Percentiles rank a stretch among this genome's conserved stretches.
phyloP scores from a whole-genome alignment of 2,329 filamentous ascomycete genomes.

The Ophiostoma populinum region DNA sequence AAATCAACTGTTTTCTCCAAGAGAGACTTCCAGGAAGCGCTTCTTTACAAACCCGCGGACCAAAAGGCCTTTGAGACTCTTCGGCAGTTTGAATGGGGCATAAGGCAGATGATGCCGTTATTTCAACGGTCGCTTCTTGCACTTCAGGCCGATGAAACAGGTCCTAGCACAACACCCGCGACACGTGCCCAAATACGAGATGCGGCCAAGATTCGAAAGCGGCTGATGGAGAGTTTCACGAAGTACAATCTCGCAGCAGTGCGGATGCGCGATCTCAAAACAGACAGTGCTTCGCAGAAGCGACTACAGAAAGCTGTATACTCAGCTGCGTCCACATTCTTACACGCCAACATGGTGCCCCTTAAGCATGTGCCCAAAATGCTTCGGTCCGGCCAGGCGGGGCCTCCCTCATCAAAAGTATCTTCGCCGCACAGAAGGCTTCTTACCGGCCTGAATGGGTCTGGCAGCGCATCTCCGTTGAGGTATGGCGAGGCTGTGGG shows the following conservation, averaged over 20 bases:
- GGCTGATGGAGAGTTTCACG: slow-evolving; percentile 72
- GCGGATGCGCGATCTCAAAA: slow-evolving; percentile 62
- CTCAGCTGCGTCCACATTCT: slow-evolving; percentile 61
- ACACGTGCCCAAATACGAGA: slow-evolving; percentile 58
- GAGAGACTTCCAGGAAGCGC: slow-evolving; percentile 59
- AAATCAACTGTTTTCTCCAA: slow-evolving; percentile 43
- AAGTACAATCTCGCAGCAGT: slow-evolving; percentile 75
- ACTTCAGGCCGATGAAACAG: slow-evolving; percentile 37
- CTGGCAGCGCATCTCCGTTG: slow-evolving; percentile 19
- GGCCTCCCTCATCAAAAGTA: slow-evolving; percentile 10
- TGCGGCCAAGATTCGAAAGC: slow-evolving; percentile 75
- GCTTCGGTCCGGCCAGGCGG: slow-evolving; percentile 28
- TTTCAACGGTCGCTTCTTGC: slow-evolving; percentile 64
- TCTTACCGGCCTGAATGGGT: slow-evolving; percentile 13
- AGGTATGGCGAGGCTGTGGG: slow-evolving; percentile 29
- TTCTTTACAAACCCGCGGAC: slow-evolving; percentile 51
- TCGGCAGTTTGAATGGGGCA: slow-evolving; percentile 74
- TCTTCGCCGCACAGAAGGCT: slow-evolving; percentile 15
- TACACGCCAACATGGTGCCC: slow-evolving; percentile 82
- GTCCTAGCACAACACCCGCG: slow-evolving; percentile 23
- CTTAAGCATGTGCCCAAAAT: slow-evolving; percentile 58
- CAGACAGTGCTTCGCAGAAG: slow-evolving; percentile 52
- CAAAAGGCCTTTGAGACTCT: slow-evolving; percentile 71
- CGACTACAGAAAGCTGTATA: slow-evolving; percentile 69
- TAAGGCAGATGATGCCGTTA: slow-evolving; percentile 60